Conservation (phyloP, 352 stramenopile species). For the Pythium insidiosum region DNA sequence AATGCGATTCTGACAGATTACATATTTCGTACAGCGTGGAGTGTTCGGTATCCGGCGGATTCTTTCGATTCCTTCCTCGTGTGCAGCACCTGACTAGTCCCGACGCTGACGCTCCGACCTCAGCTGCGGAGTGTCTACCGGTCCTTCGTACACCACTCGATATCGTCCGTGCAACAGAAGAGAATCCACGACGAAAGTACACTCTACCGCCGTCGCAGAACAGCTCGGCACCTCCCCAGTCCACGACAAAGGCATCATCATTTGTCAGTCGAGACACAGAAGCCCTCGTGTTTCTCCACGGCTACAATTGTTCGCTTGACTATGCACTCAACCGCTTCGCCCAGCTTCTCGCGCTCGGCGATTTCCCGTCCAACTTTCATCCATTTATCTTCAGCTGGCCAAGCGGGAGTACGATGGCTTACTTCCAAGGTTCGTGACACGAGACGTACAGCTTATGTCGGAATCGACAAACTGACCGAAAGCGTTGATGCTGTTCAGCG, state of each 20-base stretch:
- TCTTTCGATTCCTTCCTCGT: constrained; percentile 58
- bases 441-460: too few relatives aligned
- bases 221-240: neutral
- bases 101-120: constrained; percentile 18
- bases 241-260: neutral
- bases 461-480: too few relatives aligned
- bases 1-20: too few relatives aligned
- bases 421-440: constrained; percentile 38
- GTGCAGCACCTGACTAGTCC: constrained; percentile 41
- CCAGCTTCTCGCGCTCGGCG: constrained; percentile 42
- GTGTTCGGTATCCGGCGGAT: constrained; percentile 63
- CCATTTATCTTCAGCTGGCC: constrained; percentile 71
- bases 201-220: neutral
- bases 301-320: constrained; percentile 62
- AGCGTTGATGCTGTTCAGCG: too few relatives aligned
- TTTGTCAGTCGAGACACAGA: constrained; percentile 12
- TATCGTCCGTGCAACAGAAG: constrained; percentile 1
- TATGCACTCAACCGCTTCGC: constrained; percentile 50
- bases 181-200: constrained; percentile 2
- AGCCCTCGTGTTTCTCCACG: constrained; percentile 51
- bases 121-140: constrained; percentile 27
- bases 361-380: constrained; percentile 57
- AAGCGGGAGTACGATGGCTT: constrained; percentile 41
- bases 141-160: constrained; percentile 17
- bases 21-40: constrained; percentile 63